Evolutionary conservation across 768 basidiomycete genomes (phyloP).

Genomic region (Filobasidium floriforme): DNA sequence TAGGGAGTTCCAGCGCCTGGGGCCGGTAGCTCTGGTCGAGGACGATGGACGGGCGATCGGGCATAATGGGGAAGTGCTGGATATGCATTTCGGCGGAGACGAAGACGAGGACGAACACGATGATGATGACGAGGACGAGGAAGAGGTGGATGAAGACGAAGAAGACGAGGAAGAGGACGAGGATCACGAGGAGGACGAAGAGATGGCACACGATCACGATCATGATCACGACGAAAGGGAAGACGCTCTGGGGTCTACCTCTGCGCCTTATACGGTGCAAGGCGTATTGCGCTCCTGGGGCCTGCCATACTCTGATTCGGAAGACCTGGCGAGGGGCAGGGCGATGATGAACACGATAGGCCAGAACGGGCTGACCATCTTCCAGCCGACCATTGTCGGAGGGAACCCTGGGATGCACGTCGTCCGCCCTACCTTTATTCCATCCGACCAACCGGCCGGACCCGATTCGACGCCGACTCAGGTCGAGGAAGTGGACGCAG

Average conservation of each 20-base stretch:
- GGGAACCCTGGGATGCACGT: not conserved
- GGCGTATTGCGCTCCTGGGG: not conserved
- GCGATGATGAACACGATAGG: not conserved
- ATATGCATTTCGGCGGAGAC: not conserved
- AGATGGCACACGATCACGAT: not conserved
- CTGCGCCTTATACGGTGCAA: not conserved
- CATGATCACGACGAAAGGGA: not conserved
- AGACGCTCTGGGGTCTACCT: not conserved
- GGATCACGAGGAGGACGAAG: slow-evolving; percentile 8
- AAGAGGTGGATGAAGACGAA: not conserved
- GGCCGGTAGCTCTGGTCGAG: no score
- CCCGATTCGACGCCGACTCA: not conserved
- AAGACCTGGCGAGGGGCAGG: not conserved
- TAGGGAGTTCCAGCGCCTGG: no score
- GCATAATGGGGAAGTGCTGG: no score
- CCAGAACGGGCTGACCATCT: not conserved
- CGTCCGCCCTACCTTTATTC: not conserved
- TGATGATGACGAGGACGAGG: not conserved
- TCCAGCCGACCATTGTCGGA: not conserved
- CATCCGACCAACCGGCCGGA: not conserved
- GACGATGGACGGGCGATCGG: no score
- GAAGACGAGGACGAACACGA: not conserved
- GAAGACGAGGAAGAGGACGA: slow-evolving; percentile 8
- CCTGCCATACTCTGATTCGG: not conserved
- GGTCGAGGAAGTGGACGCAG: not conserved